Conservation (phyloP, 2,329 filamentous ascomycete genomes). For the Pseudogymnoascus sp. region DNA sequence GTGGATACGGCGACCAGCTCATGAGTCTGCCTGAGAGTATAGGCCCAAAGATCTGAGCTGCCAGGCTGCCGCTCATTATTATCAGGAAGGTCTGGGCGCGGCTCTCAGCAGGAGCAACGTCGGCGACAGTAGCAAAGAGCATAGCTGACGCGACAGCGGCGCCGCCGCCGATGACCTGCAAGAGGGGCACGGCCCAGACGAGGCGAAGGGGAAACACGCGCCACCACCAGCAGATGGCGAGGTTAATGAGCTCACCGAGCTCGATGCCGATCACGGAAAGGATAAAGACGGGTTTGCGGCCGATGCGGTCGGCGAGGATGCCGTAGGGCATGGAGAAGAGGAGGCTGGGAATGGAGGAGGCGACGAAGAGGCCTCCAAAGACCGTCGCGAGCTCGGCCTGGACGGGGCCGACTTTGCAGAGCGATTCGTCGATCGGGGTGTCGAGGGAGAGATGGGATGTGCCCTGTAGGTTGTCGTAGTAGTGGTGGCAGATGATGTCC, state of each 20-base stretch:
- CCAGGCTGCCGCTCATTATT: conserved; percentile 24
- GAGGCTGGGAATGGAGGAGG: conserved; percentile 28
- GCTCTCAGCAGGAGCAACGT: conserved; percentile 31
- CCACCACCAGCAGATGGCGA: conserved; percentile 30
- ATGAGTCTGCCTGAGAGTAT: conserved; percentile 32
- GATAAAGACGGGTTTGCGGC: conserved; percentile 31
- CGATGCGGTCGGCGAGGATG: conserved; percentile 32
- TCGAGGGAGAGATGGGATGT: conserved; percentile 19
- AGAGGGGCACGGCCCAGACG: conserved; percentile 30
- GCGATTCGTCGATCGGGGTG: conserved; percentile 28
- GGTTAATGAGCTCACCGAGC: conserved; percentile 24
- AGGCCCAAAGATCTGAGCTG: conserved; percentile 32
- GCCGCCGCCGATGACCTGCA: conserved; percentile 31
- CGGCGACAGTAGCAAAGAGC: conserved; percentile 31
- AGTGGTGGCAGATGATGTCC: conserved; percentile 35
- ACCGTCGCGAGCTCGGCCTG: conserved; percentile 32
- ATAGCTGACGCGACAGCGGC: conserved; percentile 27
- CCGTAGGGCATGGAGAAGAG: conserved; percentile 32
- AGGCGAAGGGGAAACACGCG: conserved; percentile 27
- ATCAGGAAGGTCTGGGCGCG: conserved; percentile 33
- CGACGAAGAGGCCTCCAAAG: conserved; percentile 26
- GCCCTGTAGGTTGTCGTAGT: conserved; percentile 24
- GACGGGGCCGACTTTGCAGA: conserved; percentile 32
- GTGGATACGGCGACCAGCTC: conserved; percentile 24
- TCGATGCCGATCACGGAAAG: conserved; percentile 28